phyloP scores from a whole-genome alignment of 2,329 filamentous ascomycete genomes.

The Sphaerulina populicola region DNA sequence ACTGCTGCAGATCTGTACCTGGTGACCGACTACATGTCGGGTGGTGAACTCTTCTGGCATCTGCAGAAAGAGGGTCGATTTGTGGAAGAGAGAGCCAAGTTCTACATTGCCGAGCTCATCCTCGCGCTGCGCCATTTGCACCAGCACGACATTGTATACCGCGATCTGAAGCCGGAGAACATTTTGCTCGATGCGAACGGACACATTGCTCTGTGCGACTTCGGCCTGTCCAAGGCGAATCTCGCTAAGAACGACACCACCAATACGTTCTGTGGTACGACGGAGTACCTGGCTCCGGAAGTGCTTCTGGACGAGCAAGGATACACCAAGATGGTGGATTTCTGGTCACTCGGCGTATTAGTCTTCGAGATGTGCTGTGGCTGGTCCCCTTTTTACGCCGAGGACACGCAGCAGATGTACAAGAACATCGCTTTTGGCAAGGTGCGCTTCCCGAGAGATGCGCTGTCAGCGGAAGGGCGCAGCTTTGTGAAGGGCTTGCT shows the following conservation, averaged over 20 bases:
- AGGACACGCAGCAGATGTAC: constrained; percentile 99
- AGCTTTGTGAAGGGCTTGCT: constrained; percentile 97
- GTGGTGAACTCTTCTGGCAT: constrained; percentile 97
- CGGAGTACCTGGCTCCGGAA: constrained; percentile 92
- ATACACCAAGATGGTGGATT: constrained; percentile 99
- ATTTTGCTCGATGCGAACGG: constrained; percentile 94
- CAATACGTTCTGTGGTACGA: constrained; percentile 97
- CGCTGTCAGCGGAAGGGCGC: constrained; percentile 83
- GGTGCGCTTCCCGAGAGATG: constrained; percentile 90
- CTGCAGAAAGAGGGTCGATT: constrained; percentile 94
- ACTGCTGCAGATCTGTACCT: constrained; percentile 93
- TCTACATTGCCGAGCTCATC: constrained; percentile 97
- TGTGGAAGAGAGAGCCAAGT: constrained; percentile 88
- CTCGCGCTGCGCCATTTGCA: constrained; percentile 91
- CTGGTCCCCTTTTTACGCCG: constrained; percentile 97
- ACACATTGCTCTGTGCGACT: constrained; percentile 95
- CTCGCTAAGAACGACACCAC: constrained; percentile 95
- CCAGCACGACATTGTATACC: constrained; percentile 94
- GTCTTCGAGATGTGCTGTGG: constrained; percentile 99
- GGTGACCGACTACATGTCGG: constrained; percentile 99
- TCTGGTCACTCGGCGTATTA: constrained; percentile 94
- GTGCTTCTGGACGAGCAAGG: constrained; percentile 92
- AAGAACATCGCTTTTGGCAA: constrained; percentile 99
- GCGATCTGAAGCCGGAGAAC: constrained; percentile 95
- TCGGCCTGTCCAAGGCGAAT: constrained; percentile 95